A percentile compares a stretch with the other conserved stretches of the same genome.
phyloP scores from a whole-genome alignment of 306 rosid genomes.

The Herpetospermum pedunculosum region DNA sequence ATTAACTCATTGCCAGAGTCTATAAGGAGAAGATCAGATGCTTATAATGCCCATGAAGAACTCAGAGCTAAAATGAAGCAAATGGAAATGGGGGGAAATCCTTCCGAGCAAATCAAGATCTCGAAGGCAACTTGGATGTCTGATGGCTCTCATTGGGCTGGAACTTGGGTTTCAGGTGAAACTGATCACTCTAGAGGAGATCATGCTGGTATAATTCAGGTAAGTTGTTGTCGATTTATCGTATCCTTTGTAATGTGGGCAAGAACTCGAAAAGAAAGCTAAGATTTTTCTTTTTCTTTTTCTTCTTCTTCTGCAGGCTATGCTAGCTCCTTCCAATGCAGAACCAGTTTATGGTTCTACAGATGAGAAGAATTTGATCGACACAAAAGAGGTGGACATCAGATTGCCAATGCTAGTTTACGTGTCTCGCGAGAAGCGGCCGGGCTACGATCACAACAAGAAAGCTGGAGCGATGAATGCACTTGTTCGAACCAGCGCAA shows the following conservation, averaged over 20 bases:
- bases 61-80: conserved; percentile 66
- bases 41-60: conserved; percentile 85
- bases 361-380: conserved; percentile 56
- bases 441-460: conserved; percentile 76
- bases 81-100: conserved; percentile 41
- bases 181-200: conserved; percentile 73
- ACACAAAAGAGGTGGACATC: conserved; percentile 53
- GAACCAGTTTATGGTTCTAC: conserved; percentile 59
- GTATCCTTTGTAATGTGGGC: neutral
- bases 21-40: conserved; percentile 71
- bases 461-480: conserved; percentile 93
- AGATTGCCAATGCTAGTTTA: conserved; percentile 77
- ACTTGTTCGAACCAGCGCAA: conserved; percentile 70
- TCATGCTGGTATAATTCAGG: conserved; percentile 86
- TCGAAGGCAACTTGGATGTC: conserved; percentile 86
- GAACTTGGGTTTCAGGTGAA: conserved; percentile 72
- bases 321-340: conserved; percentile 74
- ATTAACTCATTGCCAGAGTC: conserved; percentile 73
- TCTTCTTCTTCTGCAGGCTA: conserved; percentile 35
- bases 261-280: neutral
- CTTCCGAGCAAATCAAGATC: conserved; percentile 42
- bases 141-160: conserved; percentile 89
- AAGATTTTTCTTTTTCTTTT: neutral
- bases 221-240: conserved; percentile 6
- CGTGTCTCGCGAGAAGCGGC: conserved; percentile 79